phyloP scores from a whole-genome alignment of 2,329 filamentous ascomycete species.

The Colletotrichum spaethianum region DNA sequence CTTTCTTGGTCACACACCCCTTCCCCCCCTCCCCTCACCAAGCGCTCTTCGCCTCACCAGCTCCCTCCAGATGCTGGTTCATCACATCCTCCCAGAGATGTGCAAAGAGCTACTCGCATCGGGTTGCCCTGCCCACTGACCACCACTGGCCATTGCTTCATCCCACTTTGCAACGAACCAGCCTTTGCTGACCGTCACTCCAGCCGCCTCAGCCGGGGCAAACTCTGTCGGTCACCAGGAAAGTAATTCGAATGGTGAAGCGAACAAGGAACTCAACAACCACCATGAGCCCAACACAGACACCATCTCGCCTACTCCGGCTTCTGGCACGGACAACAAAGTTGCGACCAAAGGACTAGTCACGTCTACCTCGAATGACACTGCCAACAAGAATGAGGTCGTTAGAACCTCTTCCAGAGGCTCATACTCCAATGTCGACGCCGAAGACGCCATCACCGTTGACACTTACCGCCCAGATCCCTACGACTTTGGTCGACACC shows the following conservation, averaged over 20 bases:
- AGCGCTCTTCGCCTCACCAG: constrained; percentile 18
- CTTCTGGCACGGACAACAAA: constrained; percentile 29
- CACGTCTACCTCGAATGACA: constrained; percentile 10
- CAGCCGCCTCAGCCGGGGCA: constrained; percentile 22
- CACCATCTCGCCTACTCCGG: constrained; percentile 26
- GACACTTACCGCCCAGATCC: constrained; percentile 50
- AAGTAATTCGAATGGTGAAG: constrained; percentile 26
- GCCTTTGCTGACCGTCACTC: constrained; percentile 24
- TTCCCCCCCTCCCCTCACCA: constrained; percentile 5
- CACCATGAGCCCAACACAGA: constrained; percentile 15
- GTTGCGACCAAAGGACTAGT: constrained; percentile 14
- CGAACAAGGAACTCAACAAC: constrained; percentile 10
- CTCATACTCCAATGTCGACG: constrained; percentile 8
- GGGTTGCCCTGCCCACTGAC: constrained; percentile 35
- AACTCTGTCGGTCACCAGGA: constrained; percentile 28
- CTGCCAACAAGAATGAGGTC: constrained; percentile 10
- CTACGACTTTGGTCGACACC: constrained; percentile 56
- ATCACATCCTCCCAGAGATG: constrained; percentile 33
- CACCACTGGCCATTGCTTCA: constrained; percentile 29
- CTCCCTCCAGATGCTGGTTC: constrained; percentile 19
- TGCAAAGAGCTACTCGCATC: constrained; percentile 35
- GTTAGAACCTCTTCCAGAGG: constrained; percentile 16
- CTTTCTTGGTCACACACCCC: constrained; percentile 28
- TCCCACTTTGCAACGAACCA: constrained; percentile 18
- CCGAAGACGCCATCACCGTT: constrained; percentile 22